Base-by-base conservation (phyloP, 2,329 filamentous ascomycete genomes). In the Colletotrichum zoysiae region DNA sequence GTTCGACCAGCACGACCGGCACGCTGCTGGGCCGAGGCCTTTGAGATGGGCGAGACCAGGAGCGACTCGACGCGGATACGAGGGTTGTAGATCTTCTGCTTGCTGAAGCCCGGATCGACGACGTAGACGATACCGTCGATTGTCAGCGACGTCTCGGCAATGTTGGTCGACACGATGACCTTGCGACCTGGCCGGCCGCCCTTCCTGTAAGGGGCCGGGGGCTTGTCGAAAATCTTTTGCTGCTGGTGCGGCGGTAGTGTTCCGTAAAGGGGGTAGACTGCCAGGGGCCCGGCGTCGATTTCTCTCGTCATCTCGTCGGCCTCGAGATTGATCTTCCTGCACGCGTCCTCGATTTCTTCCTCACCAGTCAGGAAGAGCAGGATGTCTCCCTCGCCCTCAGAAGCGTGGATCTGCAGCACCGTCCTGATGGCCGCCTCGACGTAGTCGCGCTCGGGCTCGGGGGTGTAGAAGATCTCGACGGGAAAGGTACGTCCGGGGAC, bases 1-100 rank as follows among this genome's bases (percentile, higher is more conserved):
- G 96, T 99, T 92, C 96, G 95, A 87, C 97, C 96, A 18, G 96
- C 96, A 94, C 96, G 95, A 92, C 97, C 97, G 74, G 97, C 97
- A 81, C 97, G 89, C 84, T 99, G 96, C 81, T 98, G 94, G 12
- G 97, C 96, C 1, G 96, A 98, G 33, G 96, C 96, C 82, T 98
- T 98, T 71, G 95, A 98, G 76, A 99, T 98, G 30, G 96, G 95
- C 3, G 96, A 98, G 6, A 99, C 95, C n/a, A 99, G 87, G 9
- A 99, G 88, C 1, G 96, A 98, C 83, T 99, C 96, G 75, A 99
- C 95, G 81, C 96, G 91, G 77, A 97, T 97, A 73, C 96, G 91
- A 30, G 96, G 95, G 82, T 99, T 98, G 86, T 98, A 99, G 74
- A 98, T 96, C 84, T 98, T 99, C 79, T 99, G 96, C 85, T 99